Percentiles rank a stretch among this genome's conserved stretches.
Evolutionary conservation across 441 rosid species (phyloP).

Genomic region (Rhodomyrtus psidioides): DNA sequence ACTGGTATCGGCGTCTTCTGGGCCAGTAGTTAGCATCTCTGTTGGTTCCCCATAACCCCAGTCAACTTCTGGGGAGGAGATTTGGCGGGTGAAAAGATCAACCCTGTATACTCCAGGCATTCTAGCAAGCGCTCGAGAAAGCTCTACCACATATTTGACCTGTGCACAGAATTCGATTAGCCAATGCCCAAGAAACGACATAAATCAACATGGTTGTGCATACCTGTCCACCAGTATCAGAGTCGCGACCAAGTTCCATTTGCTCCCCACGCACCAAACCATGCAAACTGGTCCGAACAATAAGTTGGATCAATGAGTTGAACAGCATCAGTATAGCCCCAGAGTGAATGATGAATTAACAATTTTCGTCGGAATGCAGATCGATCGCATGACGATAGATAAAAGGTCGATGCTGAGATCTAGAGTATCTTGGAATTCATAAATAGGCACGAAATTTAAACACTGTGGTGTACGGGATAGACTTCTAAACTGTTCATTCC

Average conservation of each 20-base stretch:
- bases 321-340: not conserved
- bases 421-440: not conserved
- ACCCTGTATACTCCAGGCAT: slow-evolving; percentile 98
- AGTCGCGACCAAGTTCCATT: slow-evolving; percentile 99
- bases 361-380: not conserved
- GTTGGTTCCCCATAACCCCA: slow-evolving; percentile 99
- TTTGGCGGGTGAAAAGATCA: slow-evolving; percentile 89
- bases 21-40: slow-evolving; percentile 70
- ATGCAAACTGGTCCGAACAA: slow-evolving; percentile 53
- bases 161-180: slow-evolving; percentile 11
- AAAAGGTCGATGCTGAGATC: not conserved
- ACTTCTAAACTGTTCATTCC: not conserved
- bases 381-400: not conserved
- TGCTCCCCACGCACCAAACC: slow-evolving; percentile 95
- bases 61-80: slow-evolving; percentile 79
- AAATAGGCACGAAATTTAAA: not conserved
- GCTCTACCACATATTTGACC: slow-evolving; percentile 98
- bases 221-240: slow-evolving; percentile 99
- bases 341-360: not conserved
- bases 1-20: slow-evolving; percentile 53
- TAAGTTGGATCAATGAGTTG: not conserved
- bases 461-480: not conserved
- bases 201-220: not conserved
- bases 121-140: slow-evolving; percentile 83
- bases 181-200: not conserved